Evolutionary conservation across 257 asterid genomes (phyloP).

Genomic region (Nicotiana knightiana): DNA sequence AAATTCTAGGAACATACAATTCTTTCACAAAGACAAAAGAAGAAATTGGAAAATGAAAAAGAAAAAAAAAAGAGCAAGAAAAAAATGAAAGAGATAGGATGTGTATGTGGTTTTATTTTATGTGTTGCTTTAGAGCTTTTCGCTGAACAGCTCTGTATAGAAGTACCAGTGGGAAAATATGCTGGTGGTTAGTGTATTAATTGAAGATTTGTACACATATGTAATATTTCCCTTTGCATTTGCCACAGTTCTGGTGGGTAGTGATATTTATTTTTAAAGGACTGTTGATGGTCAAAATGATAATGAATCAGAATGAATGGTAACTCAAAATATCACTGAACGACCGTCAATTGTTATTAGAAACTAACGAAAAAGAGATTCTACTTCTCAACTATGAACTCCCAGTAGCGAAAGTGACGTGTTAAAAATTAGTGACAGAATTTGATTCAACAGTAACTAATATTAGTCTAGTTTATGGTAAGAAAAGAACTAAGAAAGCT

Average conservation of each 20-base stretch:
- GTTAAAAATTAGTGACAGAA: background rate
- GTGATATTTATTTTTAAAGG: background rate
- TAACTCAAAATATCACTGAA: background rate
- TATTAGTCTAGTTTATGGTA: background rate
- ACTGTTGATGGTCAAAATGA: background rate
- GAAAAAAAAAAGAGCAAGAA: background rate
- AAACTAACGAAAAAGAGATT: background rate
- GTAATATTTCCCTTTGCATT: background rate
- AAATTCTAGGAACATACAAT: slow-evolving; percentile 3
- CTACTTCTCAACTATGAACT: background rate
- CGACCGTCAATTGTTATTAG: background rate
- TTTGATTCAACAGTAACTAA: background rate
- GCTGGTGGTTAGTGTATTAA: background rate
- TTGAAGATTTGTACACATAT: background rate
- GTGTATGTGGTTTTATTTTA: background rate
- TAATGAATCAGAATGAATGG: background rate
- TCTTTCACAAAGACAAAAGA: background rate
- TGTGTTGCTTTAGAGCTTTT: background rate
- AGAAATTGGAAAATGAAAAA: background rate
- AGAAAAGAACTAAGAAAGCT: background rate
- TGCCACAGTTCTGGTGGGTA: background rate
- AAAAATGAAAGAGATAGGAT: background rate
- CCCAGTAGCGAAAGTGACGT: background rate
- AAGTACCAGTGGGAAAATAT: background rate
- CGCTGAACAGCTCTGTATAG: background rate